These are phyloP conservation scores for Fusarium lyarnte DNA, from an alignment of 2,329 filamentous ascomycete genomes.

Conservation along the genomic window DNA sequence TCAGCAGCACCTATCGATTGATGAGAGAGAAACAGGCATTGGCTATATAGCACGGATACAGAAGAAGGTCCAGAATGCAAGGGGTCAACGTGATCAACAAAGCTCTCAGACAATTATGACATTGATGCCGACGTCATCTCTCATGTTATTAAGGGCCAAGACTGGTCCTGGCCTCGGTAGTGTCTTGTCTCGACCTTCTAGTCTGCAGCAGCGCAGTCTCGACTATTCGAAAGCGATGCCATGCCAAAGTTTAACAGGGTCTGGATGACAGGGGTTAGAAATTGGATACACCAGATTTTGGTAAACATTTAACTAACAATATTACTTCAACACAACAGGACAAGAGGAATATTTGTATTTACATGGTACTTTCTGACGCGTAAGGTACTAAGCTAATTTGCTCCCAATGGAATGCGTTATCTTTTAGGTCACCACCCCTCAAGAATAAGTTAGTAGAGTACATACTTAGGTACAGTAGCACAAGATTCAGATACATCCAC, in stretches of 20 bases:
- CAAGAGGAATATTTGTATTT: background rate
- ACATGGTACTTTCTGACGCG: background rate
- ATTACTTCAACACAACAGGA: too few relatives aligned
- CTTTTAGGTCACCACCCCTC: background rate
- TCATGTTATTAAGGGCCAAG: conserved; percentile 4
- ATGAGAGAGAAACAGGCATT: background rate
- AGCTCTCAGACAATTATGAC: conserved; percentile 3
- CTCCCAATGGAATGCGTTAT: background rate
- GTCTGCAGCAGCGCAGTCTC: conserved; percentile 20
- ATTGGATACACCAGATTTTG: background rate
- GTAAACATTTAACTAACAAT: too few relatives aligned
- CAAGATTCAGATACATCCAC: background rate
- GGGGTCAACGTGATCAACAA: background rate
- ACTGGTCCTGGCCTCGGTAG: conserved; percentile 27
- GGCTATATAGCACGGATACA: background rate
- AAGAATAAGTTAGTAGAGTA: too few relatives aligned
- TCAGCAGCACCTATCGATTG: background rate
- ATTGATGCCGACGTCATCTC: conserved; percentile 27
- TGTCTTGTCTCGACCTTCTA: conserved; percentile 26
- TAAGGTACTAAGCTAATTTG: background rate
- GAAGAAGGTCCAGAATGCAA: background rate
- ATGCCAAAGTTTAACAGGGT: conserved; percentile 19
- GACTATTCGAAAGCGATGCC: conserved; percentile 23
- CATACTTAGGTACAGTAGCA: too few relatives aligned
- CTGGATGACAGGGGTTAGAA: conserved; percentile 15